Conservation (phyloP, 805 yeast genomes). For the Metschnikowia henanensis region DNA sequence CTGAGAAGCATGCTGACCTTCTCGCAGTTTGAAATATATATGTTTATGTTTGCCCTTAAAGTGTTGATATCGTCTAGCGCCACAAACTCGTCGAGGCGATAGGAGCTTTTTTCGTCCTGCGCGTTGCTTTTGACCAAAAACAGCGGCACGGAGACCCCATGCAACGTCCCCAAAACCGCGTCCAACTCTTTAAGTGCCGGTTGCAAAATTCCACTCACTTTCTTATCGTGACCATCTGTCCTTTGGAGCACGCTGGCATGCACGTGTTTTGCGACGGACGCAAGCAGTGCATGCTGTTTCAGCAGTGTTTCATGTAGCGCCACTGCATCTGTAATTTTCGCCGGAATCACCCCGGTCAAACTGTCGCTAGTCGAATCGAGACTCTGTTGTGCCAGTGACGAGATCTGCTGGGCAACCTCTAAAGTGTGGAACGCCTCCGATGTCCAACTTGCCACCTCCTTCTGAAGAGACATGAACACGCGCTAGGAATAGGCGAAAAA, state of each 20-base stretch:
- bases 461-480: constrained; percentile 3
- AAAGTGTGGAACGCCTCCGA: constrained; percentile 29
- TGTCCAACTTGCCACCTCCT: constrained; percentile 27
- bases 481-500: not conserved
- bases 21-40: constrained; percentile 26
- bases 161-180: constrained; percentile 23
- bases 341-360: constrained; percentile 26
- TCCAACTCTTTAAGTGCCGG: constrained; percentile 28
- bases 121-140: constrained; percentile 14
- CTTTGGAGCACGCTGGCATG: constrained; percentile 10
- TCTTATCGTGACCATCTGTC: constrained; percentile 8
- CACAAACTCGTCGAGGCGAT: constrained; percentile 32
- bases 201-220: constrained; percentile 16
- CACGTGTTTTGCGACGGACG: constrained; percentile 18
- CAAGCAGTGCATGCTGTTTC: constrained; percentile 17
- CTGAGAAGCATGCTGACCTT: constrained; percentile 5
- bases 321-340: constrained; percentile 17
- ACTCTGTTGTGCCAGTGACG: constrained; percentile 34
- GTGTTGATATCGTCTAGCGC: constrained; percentile 31
- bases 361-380: constrained; percentile 25
- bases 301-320: constrained; percentile 17
- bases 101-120: constrained; percentile 1
- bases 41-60: constrained; percentile 26
- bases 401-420: constrained; percentile 30
- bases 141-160: constrained; percentile 30